Evolutionary conservation across 352 stramenopile genomes (phyloP).

Genomic region (Phytophthora aleatoria): DNA sequence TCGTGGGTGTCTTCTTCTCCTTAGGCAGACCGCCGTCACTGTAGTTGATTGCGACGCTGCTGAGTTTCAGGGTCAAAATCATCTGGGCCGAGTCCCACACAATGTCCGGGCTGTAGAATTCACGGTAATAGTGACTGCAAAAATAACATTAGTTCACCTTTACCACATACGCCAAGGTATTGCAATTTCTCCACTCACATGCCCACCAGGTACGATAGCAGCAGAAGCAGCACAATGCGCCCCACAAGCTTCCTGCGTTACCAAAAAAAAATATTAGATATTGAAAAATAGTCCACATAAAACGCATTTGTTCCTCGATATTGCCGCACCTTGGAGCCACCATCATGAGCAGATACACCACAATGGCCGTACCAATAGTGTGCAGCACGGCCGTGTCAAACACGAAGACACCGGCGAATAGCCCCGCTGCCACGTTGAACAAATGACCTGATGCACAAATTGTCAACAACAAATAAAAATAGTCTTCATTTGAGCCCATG

Average conservation of each 20-base stretch:
- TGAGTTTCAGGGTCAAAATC: constrained; percentile 87
- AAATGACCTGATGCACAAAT: constrained; percentile 54
- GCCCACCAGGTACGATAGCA: constrained; percentile 73
- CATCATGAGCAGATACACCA: constrained; percentile 76
- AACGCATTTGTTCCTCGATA: constrained; percentile 1
- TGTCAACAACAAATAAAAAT: constrained; percentile 7
- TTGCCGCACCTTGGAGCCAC: constrained; percentile 55
- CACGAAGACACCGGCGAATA: constrained; percentile 75
- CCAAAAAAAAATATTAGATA: background rate
- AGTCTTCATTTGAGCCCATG: background rate
- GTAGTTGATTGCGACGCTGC: constrained; percentile 83
- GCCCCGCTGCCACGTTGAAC: constrained; percentile 68
- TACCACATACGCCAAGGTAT: background rate
- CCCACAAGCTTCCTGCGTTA: constrained; percentile 59
- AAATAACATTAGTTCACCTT: background rate
- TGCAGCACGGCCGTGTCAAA: constrained; percentile 84
- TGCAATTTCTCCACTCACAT: constrained; percentile 40
- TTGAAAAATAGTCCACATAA: constrained; percentile 6
- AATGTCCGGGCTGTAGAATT: constrained; percentile 80
- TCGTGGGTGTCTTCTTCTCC: constrained; percentile 76
- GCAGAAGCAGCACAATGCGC: constrained; percentile 59
- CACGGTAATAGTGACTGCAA: constrained; percentile 82
- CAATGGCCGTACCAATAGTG: constrained; percentile 58
- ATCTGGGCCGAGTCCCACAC: constrained; percentile 89
- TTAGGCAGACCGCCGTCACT: constrained; percentile 70